Base-by-base conservation (phyloP, 768 basidiomycete species). In the Tephrocybe sp. region DNA sequence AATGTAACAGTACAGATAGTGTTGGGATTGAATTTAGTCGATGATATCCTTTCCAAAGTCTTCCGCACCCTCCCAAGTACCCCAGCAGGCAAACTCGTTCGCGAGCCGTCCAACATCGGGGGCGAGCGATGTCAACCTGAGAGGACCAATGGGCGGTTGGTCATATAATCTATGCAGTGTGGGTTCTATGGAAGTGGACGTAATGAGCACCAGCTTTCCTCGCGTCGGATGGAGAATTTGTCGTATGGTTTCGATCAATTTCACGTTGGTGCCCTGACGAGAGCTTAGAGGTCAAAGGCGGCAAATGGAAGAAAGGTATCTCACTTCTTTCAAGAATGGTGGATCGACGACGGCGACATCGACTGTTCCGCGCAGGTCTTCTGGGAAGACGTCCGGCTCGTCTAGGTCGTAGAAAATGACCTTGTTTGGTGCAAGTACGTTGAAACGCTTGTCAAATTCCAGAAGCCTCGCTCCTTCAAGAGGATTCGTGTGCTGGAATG, bases 281-380 rank as follows among this genome's bases (percentile, higher is more conserved):
- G 30, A 37, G 36, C 28, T 32, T 18, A 49, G n/a, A 37, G 24
- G 12, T 41, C 37, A 33, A 33, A 12, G 6, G 34, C 4, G 7
- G 45, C 33, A 11, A 11, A 25, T 34, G 61, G 37, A 39, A 28
- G n/a, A 8, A 44, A 36, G 12, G 5, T 39, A 24, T 59, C 68
- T 23, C 36, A 74, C 76, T 64, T 76, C 74, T 44, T 76, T 76
- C 30, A 78, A 58, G 49, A 74, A 78, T 3, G 76, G 75, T 11
- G 77, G 77, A 49, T 78, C 77, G 1, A 68, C 71, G 24, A 78
- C 64, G 0, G 63, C 70, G 15, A 77, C 52, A 48, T 77, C 76
- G 8, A 77, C 59, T 12, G 49, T 54, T 18, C 59, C 69, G 24
- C 57, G 62, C 20, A 75, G 43, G 10, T 53, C 36, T 15, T 65